These are phyloP conservation scores for Stachybotrys chlorohalonatus DNA, from an alignment of 2,329 filamentous ascomycete species.

Conservation along the genomic window DNA sequence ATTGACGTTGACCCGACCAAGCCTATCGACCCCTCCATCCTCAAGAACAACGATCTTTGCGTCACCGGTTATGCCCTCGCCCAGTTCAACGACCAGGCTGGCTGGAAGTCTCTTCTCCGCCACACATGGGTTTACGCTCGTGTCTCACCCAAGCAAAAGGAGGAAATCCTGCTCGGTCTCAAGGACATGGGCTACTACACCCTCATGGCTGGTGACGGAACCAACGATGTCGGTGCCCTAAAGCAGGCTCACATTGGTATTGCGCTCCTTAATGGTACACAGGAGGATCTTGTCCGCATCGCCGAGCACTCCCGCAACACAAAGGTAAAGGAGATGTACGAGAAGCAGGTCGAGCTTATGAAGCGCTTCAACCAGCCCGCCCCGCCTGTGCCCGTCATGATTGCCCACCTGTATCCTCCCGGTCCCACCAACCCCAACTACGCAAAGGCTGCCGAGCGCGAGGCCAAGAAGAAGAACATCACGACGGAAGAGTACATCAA, in stretches of 20 bases:
- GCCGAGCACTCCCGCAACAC: constrained; percentile 88
- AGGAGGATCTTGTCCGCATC: constrained; percentile 83
- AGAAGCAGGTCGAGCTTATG: constrained; percentile 91
- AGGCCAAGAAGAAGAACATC: constrained; percentile 70
- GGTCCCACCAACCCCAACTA: constrained; percentile 91
- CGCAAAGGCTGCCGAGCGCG: constrained; percentile 80
- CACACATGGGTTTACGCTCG: constrained; percentile 97
- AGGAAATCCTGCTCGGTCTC: constrained; percentile 92
- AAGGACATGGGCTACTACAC: constrained; percentile 98
- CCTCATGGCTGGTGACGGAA: constrained; percentile 96
- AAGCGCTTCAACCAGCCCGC: constrained; percentile 86
- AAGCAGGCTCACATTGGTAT: constrained; percentile 98
- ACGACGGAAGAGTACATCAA: constrained; percentile 49
- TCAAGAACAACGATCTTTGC: constrained; percentile 83
- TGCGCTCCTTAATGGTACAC: constrained; percentile 88
- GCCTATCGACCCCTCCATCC: constrained; percentile 70
- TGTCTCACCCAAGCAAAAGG: constrained; percentile 97
- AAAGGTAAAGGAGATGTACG: constrained; percentile 97
- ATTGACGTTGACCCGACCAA: constrained; percentile 79
- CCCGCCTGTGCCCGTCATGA: constrained; percentile 85
- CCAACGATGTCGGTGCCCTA: constrained; percentile 93
- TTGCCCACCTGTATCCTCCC: constrained; percentile 90
- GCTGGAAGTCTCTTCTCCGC: constrained; percentile 68
- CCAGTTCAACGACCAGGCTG: constrained; percentile 76
- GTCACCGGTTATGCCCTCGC: constrained; percentile 89